Base-by-base conservation (phyloP, 2,329 filamentous ascomycete species). In the Pseudocercospora crystallina region DNA sequence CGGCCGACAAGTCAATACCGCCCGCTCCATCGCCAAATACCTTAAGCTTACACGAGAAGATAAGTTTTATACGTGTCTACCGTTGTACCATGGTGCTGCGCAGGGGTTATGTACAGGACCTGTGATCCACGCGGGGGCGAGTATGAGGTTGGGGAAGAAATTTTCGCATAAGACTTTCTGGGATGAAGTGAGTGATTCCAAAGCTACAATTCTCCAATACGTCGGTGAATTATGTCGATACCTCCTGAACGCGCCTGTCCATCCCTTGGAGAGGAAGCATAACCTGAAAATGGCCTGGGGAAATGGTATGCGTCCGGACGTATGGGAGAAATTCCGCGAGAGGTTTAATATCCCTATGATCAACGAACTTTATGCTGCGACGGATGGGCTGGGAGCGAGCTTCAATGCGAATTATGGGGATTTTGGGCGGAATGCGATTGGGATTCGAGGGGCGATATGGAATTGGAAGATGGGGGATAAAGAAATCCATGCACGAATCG, bases 161-260 rank as follows among this genome's bases (percentile, higher is more conserved):
- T 94, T 95, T 72, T 90, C 86, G 3, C 87, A 85, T 9, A 81
- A 79, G 58, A 81, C 76, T 1, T 95, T 92, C 70, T 92, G 87
- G 86, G 75, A 80, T 5, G 89, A 94, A 51, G 86, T 87, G 11
- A 80, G 86, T 15, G 77, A 77, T 20, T 80, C 79, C 47, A 73
- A 84, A 10, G 86, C 89, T 13, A 92, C 86, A 2, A 77, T 84
- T 5, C 84, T 94, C 50, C 89, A 92, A 66, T 95, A 95, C 64
- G 89, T 95, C 7, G 89, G 89, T 44, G 89, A 95, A 70, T 90
- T 88, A 0, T 85, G 89, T 57, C 84, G 89, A 3, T 95, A 95
- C 67, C 79, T 94, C 2, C 76, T 94, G 13, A 80, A 87, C 0
- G 82, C 84, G 0, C 80, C 78, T 1, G 70, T 84, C 2, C 75